Conservation (phyloP, 2,329 filamentous ascomycete genomes). For the Ophiostoma piceae region DNA sequence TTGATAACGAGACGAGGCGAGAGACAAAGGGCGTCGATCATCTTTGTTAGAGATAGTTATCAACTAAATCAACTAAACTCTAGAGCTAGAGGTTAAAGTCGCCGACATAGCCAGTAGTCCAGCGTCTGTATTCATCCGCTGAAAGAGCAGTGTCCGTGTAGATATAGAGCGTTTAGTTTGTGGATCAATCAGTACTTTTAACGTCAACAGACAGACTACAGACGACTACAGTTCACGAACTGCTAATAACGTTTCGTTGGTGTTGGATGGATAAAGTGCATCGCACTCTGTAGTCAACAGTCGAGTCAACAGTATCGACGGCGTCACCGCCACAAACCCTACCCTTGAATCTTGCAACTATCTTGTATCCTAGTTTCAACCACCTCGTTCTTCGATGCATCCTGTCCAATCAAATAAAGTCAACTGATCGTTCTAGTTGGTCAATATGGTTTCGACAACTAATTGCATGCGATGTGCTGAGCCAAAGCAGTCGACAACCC, state of each 20-base stretch:
- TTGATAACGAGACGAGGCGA: not conserved
- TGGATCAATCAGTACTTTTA: not conserved
- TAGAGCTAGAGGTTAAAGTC: not conserved
- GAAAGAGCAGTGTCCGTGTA: not conserved
- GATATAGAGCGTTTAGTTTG: too few species aligned
- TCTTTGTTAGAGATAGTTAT: not conserved
- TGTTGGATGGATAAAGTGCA: not conserved
- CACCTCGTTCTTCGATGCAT: too few species aligned
- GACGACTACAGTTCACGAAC: not conserved
- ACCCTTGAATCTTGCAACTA: not conserved
- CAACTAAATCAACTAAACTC: not conserved
- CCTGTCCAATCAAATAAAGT: not conserved
- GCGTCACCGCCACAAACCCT: not conserved
- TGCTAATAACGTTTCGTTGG: not conserved
- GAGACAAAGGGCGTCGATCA: conserved; percentile 9
- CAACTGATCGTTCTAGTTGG: not conserved
- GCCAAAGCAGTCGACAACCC: not conserved
- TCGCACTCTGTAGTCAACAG: not conserved
- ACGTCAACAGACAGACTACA: not conserved
- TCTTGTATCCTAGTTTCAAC: too few species aligned
- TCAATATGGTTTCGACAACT: not conserved
- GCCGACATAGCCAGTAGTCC: not conserved
- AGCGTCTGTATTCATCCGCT: not conserved
- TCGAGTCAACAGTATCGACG: not conserved
- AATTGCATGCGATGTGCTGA: not conserved